These are phyloP conservation scores for Endotrypanum monterogeii DNA, from an alignment of 208 protist species.

Conservation along the genomic window DNA sequence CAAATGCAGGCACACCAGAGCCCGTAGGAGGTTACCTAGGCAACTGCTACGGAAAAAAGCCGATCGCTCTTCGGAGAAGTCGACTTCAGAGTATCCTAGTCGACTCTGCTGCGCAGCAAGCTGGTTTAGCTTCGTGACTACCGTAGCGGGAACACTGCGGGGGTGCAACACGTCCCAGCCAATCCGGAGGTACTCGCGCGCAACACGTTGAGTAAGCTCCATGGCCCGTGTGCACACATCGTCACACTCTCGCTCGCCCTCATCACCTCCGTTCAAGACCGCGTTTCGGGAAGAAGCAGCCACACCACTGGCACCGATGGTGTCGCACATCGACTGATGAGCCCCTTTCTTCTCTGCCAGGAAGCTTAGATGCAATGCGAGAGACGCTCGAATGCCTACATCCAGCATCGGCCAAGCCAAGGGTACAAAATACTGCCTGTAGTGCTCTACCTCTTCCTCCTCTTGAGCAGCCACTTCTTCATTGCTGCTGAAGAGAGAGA, in stretches of 20 bases:
- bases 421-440: conserved; percentile 10
- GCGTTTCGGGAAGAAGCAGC: not conserved
- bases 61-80: not conserved
- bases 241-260: conserved; percentile 3
- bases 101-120: conserved; percentile 7
- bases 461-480: not conserved
- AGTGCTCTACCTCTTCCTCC: not conserved
- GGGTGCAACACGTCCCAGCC: conserved; percentile 56
- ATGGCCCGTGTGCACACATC: conserved; percentile 15
- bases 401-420: conserved; percentile 19
- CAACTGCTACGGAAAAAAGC: conserved; percentile 12
- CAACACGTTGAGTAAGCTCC: conserved; percentile 21
- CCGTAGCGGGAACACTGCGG: conserved; percentile 16
- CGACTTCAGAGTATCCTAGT: not conserved
- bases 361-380: not conserved
- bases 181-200: conserved; percentile 46
- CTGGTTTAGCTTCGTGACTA: conserved; percentile 11
- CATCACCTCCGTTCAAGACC: not conserved
- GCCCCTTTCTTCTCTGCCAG: not conserved
- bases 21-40: conserved; percentile 11
- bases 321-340: not conserved
- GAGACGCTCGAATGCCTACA: not conserved
- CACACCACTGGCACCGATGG: conserved; percentile 1
- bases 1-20: conserved; percentile 1
- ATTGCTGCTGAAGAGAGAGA: not conserved